Evolutionary conservation across 2,329 filamentous ascomycete genomes (phyloP).

Genomic region (Exserohilum turcica): DNA sequence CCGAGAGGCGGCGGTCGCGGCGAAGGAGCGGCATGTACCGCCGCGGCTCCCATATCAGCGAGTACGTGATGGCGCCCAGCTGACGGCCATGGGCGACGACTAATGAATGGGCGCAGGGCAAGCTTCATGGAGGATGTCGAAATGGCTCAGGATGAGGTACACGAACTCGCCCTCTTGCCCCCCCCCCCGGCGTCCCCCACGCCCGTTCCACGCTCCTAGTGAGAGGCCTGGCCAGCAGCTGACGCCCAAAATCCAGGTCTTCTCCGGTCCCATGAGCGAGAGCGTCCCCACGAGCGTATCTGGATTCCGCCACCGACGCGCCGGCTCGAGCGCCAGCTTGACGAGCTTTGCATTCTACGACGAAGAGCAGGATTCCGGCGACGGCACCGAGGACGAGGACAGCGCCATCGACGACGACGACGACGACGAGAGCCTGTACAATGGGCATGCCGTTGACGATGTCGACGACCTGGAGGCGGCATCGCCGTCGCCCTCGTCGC

Average conservation of each 20-base stretch:
- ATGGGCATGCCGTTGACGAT: constrained; percentile 48
- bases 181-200: constrained; percentile 14
- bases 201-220: constrained; percentile 7
- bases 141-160: constrained; percentile 94
- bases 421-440: constrained; percentile 41
- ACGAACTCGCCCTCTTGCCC: constrained; percentile 38
- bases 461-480: constrained; percentile 58
- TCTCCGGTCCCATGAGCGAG: constrained; percentile 90
- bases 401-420: constrained; percentile 43
- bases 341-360: constrained; percentile 77
- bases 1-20: constrained; percentile 42
- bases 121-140: constrained; percentile 96
- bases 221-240: constrained; percentile 39
- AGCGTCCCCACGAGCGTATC: constrained; percentile 93
- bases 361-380: constrained; percentile 65
- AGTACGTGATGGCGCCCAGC: constrained; percentile 33
- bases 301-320: constrained; percentile 86
- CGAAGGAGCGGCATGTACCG: constrained; percentile 61
- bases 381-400: constrained; percentile 39
- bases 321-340: constrained; percentile 79
- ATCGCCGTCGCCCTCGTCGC: constrained; percentile 26
- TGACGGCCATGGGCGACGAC: constrained; percentile 10
- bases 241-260: constrained; percentile 62
- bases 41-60: constrained; percentile 68
- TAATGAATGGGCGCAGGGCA: constrained; percentile 24